These are phyloP conservation scores for Talaromyces sp. DNA, from an alignment of 2,329 filamentous ascomycete genomes.

Conservation along the genomic window DNA sequence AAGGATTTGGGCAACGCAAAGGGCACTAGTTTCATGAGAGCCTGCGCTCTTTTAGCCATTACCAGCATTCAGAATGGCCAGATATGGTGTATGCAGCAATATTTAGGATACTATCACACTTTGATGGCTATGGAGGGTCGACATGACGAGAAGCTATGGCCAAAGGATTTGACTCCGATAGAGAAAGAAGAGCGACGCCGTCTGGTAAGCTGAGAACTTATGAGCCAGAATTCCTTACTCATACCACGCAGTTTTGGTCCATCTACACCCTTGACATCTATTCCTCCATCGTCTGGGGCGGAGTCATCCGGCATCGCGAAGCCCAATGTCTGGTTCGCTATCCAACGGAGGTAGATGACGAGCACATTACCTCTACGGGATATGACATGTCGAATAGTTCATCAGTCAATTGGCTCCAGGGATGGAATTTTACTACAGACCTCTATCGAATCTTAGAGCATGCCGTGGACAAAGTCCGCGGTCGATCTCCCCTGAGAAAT, in stretches of 20 bases:
- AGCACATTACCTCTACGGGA: conserved; percentile 37
- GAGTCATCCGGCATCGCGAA: conserved; percentile 46
- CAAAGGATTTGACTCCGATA: conserved; percentile 41
- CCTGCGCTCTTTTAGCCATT: conserved; percentile 49
- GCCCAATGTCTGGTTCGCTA: conserved; percentile 47
- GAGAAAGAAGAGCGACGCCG: conserved; percentile 50
- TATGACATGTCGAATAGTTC: conserved; percentile 22
- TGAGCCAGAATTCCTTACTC: neutral
- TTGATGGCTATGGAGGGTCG: conserved; percentile 48
- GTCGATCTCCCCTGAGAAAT: neutral
- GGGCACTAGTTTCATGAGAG: neutral
- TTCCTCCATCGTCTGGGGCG: conserved; percentile 52
- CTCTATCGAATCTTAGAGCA: conserved; percentile 56
- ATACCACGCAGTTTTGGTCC: conserved; percentile 47
- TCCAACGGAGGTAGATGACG: conserved; percentile 48
- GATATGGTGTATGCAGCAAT: conserved; percentile 49
- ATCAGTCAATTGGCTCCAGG: conserved; percentile 47
- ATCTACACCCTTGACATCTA: conserved; percentile 57
- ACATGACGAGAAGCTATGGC: conserved; percentile 56
- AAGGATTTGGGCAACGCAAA: neutral
- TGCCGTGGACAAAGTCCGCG: conserved; percentile 29
- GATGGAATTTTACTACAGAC: conserved; percentile 58
- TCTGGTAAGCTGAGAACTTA: conserved; percentile 36
- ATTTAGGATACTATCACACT: conserved; percentile 51
- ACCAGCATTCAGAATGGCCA: conserved; percentile 52